Evolutionary conservation across 2,329 filamentous ascomycete genomes (phyloP), one percentile per base, ranked within the genome.

Genomic region (Onygenales sp.): DNA sequence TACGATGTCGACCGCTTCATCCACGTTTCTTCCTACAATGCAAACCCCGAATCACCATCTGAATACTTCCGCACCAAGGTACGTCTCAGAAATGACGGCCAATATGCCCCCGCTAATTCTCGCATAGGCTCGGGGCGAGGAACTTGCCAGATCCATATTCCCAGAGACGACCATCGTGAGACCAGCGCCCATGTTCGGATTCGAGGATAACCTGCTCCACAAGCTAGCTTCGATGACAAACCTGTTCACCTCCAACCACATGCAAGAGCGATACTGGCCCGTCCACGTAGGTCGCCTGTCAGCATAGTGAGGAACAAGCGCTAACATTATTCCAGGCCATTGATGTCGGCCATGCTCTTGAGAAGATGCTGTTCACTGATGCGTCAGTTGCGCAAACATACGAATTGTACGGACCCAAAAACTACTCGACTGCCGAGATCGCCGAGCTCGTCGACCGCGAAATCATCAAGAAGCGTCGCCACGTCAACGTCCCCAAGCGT

Each of bases 1-100:
- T 98, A 98, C 74, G 92, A 98, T 65, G 84, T 96, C 61, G 93
- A 98, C 74, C 85, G 93, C 59, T 98, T 88, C 72, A 90, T 98
- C 59, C 93, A 98, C 64, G 85, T 98, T 62, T 98, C 93, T 8
- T 95, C 91, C 34, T 91, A 94, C 79, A 97, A 92, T 66, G 92
- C 89, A 54, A 77, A 86, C 70, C 79, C 82, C 43, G 78, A 87
- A 61, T 97, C 92, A 14, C 72, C 84, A 2, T 92, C 89, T 9
- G 88, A 93, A 65, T 98, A 92, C 80, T 96, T 87, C 73, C 79
- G 86, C 56, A 95, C 90, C 62, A 98, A 98, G 82, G 84, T 85
- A 61, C 51, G 73, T 58, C 32, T 55, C 42, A 36, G 10, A 37
- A 46, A 9, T n/a, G n/a, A 36, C 13, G 13, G 13, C 14, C 8